Base-by-base conservation (phyloP, 352 stramenopile genomes). In the Phytopythium litorale region DNA sequence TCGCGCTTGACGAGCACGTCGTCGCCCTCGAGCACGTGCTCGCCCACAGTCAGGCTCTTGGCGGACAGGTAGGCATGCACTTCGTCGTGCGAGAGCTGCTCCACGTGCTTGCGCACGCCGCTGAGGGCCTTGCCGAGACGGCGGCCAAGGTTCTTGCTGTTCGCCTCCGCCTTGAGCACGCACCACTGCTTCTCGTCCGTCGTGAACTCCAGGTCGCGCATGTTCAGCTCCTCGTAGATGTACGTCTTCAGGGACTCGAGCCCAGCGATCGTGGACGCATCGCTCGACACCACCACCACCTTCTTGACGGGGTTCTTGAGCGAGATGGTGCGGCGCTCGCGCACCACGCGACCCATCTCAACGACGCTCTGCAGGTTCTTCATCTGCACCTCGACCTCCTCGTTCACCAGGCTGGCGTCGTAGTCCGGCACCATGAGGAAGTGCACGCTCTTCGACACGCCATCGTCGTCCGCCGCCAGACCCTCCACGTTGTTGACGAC, bases 151-250 rank as follows among this genome's bases (percentile, higher is more conserved):
- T 87, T 79, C 64, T 92, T 96, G 74, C 87, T 97, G 75, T 98
- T 97, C 37, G 97, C 89, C 62, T 98, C 84, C 30, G 98, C 95
- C 72, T 96, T 98, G 15, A 98, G 75, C 58, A 90, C 88, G 79
- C 97, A 96, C 97, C 90, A 96, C 50, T 88, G 67, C 66, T 92
- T 92, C 65, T 98, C 91, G 56, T 98, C 84, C 25, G 70, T 82
- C 49, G 87, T 85, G 49, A 99, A 89, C 40, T 93, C 77, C 46
- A 99, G 84, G 60, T 98, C 83, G 32, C 73, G 91, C 87, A 89
- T 94, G 86, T 99, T 99, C 28, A 99, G 80, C 81, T 99, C 98
- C 37, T 97, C 91, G 57, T 98, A 76, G 57, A 99, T 92, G 81
- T 99, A 99, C 56, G 76, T 81, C 65, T 95, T 74, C 19, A 98